phyloP scores from a whole-genome alignment of 352 stramenopile species.

The Phytopythium vexans region DNA sequence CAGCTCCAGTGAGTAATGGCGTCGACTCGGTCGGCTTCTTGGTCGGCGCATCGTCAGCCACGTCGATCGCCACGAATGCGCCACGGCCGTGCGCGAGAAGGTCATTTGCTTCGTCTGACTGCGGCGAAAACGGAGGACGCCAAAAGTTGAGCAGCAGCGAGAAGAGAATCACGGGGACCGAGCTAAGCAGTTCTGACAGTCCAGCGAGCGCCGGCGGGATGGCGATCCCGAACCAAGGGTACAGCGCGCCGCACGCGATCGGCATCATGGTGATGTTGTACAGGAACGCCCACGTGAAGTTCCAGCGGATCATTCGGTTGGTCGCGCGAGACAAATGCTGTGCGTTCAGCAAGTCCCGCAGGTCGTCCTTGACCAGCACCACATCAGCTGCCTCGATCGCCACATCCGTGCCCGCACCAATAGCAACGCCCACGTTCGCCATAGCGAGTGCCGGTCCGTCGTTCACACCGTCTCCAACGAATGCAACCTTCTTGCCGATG shows the following conservation, averaged over 20 bases:
- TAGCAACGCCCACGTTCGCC: conserved; percentile 59
- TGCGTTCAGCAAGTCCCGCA: conserved; percentile 65
- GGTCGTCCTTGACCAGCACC: conserved; percentile 69
- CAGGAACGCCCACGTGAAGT: conserved; percentile 70
- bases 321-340: conserved; percentile 53
- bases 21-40: too few relatives aligned
- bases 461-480: conserved; percentile 75
- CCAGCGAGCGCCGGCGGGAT: conserved; percentile 69
- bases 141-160: conserved; percentile 70
- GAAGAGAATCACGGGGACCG: conserved; percentile 77
- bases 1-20: too few relatives aligned
- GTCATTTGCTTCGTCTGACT: conserved; percentile 6
- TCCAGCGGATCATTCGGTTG: conserved; percentile 70
- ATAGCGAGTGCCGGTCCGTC: conserved; percentile 67
- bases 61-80: conserved; percentile 29
- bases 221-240: conserved; percentile 47
- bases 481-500: conserved; percentile 68
- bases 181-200: conserved; percentile 69
- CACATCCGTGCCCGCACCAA: conserved; percentile 67
- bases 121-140: conserved; percentile 35
- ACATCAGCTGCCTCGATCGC: conserved; percentile 69
- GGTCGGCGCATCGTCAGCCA: conserved; percentile 4
- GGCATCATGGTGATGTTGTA: conserved; percentile 81
- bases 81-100: conserved; percentile 3
- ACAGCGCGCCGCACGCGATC: conserved; percentile 65